Conservation (phyloP, 176 grass and related monocot species). For the Tuctoria greenei region DNA sequence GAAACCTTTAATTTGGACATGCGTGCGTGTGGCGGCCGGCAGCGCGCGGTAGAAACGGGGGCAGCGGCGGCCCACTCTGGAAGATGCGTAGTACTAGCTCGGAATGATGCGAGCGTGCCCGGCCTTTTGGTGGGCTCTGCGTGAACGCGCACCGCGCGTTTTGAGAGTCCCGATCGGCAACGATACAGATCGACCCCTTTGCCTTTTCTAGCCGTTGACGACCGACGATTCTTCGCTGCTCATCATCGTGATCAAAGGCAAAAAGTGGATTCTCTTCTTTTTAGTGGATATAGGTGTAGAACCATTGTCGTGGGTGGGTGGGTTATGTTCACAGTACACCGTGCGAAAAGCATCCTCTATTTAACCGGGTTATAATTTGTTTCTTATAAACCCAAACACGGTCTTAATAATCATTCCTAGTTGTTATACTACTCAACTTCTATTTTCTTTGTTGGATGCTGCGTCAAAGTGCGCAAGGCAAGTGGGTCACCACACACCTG, state of each 20-base stretch:
- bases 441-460: background rate
- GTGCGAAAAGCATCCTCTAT: background rate
- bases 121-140: constrained; percentile 9
- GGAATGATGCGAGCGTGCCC: background rate
- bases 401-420: background rate
- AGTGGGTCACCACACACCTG: background rate
- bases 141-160: background rate
- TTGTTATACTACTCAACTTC: background rate
- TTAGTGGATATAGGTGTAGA: background rate
- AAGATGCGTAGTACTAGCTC: constrained; percentile 19
- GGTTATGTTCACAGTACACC: background rate
- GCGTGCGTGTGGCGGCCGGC: background rate
- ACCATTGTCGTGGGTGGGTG: background rate
- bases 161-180: constrained; percentile 12
- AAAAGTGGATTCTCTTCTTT: background rate
- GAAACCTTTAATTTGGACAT: background rate
- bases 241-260: background rate
- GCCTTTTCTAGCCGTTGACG: constrained; percentile 5
- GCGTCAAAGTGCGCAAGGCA: background rate
- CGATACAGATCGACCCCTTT: background rate
- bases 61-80: background rate
- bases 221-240: background rate
- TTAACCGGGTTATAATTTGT: background rate
- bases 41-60: background rate
- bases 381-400: too few relatives aligned